Percentiles rank a stretch among this genome's conserved stretches.
phyloP scores from a whole-genome alignment of 2,329 filamentous ascomycete species.

The Alternaria triticina region DNA sequence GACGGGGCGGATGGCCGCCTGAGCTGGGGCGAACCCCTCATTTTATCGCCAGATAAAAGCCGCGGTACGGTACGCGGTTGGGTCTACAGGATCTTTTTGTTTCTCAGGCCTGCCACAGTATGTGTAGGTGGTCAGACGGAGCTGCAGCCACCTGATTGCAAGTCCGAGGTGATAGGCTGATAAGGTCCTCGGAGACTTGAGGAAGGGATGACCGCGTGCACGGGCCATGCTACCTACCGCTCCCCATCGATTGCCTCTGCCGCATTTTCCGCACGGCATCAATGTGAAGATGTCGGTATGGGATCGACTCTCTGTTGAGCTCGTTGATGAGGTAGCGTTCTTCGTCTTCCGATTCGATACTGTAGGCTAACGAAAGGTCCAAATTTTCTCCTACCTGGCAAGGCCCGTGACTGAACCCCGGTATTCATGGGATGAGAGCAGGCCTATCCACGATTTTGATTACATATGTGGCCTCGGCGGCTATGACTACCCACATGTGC shows the following conservation, averaged over 20 bases:
- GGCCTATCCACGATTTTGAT: neutral
- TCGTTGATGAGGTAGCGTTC: neutral
- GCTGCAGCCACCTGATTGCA: neutral
- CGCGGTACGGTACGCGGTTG: neutral
- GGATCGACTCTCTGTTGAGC: neutral
- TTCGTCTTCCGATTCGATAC: neutral
- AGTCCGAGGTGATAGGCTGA: neutral
- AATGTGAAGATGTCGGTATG: neutral
- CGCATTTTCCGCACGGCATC: neutral
- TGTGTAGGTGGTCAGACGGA: neutral
- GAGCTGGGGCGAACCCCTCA: neutral
- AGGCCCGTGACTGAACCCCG: neutral
- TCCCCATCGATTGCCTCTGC: neutral
- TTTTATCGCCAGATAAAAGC: neutral
- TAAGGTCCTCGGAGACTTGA: neutral
- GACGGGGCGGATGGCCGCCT: neutral
- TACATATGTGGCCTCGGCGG: neutral
- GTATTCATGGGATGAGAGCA: neutral
- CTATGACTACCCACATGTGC: neutral
- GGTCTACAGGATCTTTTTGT: neutral
- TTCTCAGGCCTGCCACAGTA: neutral
- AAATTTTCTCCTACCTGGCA: neutral
- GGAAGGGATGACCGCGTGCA: neutral
- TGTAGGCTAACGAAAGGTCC: neutral
- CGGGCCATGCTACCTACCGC: neutral